Conservation (phyloP, 164 flowering plant species). For the Vitis riparia region DNA sequence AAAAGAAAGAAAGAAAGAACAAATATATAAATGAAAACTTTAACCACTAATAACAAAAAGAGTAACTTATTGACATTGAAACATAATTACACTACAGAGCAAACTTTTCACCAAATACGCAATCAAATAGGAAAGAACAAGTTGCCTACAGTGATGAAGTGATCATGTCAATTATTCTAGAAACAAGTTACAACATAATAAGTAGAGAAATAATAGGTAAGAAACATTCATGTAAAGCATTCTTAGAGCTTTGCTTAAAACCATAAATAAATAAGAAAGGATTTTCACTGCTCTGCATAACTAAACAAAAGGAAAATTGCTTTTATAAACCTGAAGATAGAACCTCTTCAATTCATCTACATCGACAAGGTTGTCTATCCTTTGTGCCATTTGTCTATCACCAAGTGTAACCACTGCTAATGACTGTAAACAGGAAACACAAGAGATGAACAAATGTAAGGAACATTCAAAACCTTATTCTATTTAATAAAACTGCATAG, state of each 20-base stretch:
- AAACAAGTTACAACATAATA: not conserved
- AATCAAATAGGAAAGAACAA: not conserved
- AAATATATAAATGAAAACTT: too few species aligned
- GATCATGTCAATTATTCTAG: not conserved
- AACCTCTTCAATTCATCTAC: conserved; percentile 89
- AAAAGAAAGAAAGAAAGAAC: too few species aligned
- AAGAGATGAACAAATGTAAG: not conserved
- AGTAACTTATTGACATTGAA: too few species aligned
- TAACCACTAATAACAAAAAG: too few species aligned
- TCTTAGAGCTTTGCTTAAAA: not conserved
- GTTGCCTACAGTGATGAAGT: not conserved
- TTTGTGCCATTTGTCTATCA: conserved; percentile 94
- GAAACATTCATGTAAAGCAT: not conserved
- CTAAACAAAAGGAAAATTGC: not conserved
- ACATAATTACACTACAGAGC: not conserved
- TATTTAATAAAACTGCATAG: not conserved
- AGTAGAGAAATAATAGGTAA: not conserved
- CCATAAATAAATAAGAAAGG: too few species aligned
- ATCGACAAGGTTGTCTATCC: conserved; percentile 82
- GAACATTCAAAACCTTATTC: not conserved
- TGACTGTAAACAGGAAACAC: conserved; percentile 41
- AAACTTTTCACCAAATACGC: not conserved
- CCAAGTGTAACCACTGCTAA: conserved; percentile 98
- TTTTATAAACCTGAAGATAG: conserved; percentile 80
- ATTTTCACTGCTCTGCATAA: not conserved